Conservation (phyloP, 441 rosid species). For the Gossypium trilobum region DNA sequence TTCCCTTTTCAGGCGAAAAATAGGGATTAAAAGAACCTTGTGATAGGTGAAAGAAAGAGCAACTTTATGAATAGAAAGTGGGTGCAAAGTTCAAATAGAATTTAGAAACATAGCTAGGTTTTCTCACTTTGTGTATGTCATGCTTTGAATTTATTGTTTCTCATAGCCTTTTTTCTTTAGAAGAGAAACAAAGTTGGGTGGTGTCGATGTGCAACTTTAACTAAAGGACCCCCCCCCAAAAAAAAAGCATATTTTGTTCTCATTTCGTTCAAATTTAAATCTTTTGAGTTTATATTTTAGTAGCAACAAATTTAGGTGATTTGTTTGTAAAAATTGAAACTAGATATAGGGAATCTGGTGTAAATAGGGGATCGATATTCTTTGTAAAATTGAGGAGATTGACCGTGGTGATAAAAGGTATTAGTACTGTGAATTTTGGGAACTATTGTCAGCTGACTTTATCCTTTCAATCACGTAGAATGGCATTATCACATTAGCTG, state of each 20-base stretch:
- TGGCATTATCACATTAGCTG: too few species aligned
- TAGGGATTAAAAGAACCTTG: neutral
- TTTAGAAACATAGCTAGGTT: conserved; percentile 6
- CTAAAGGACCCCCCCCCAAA: conserved; percentile 3
- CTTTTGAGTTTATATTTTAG: neutral
- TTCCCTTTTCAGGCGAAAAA: neutral
- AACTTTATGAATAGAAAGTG: neutral
- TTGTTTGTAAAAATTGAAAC: too few species aligned
- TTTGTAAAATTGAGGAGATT: too few species aligned
- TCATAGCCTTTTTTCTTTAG: neutral
- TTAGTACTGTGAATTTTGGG: too few species aligned
- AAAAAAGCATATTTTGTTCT: neutral
- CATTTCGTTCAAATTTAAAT: neutral
- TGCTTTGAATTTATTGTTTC: conserved; percentile 5
- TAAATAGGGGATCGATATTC: too few species aligned
- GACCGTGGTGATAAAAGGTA: too few species aligned
- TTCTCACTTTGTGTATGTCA: conserved; percentile 9
- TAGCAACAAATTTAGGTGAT: too few species aligned
- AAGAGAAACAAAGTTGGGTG: neutral
- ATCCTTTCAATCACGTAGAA: too few species aligned
- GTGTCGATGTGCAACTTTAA: conserved; percentile 11
- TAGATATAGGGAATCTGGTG: too few species aligned
- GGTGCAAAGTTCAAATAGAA: neutral
- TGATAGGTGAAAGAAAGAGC: neutral
- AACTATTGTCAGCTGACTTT: too few species aligned